Conservation (phyloP, 176 grass and related monocot genomes). For the Panicum miliaceum region DNA sequence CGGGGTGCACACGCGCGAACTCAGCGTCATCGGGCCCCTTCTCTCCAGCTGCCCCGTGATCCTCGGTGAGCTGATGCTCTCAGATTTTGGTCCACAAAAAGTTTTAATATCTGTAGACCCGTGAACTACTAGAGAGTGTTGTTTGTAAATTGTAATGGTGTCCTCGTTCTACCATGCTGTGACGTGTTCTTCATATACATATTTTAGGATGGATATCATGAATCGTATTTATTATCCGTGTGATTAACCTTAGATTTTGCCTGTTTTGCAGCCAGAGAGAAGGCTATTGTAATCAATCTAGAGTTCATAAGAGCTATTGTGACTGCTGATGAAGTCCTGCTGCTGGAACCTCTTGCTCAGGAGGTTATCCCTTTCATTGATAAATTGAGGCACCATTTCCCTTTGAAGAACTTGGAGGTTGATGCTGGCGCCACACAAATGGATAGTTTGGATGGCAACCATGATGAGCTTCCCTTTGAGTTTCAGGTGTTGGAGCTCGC, state of each 20-base stretch:
- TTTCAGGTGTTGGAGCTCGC: conserved; percentile 81
- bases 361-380: conserved; percentile 81
- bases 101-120: not conserved
- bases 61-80: conserved; percentile 50
- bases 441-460: conserved; percentile 27
- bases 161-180: not conserved
- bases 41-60: conserved; percentile 64
- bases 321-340: conserved; percentile 72
- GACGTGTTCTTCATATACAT: no score
- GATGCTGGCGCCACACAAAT: conserved; percentile 25
- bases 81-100: not conserved
- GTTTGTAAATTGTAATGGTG: not conserved
- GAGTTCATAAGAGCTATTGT: conserved; percentile 75
- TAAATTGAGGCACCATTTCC: conserved; percentile 63
- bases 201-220: not conserved
- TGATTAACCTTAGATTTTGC: not conserved
- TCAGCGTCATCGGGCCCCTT: conserved; percentile 64
- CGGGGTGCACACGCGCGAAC: conserved; percentile 59
- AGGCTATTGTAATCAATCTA: conserved; percentile 72
- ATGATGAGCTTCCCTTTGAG: conserved; percentile 67
- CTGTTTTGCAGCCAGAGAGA: conserved; percentile 64
- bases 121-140: not conserved
- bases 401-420: conserved; percentile 46
- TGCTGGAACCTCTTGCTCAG: conserved; percentile 78
- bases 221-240: not conserved